These are phyloP conservation scores for Hypoxylon sp. DNA, from an alignment of 2,329 filamentous ascomycete species.

Conservation along the genomic window DNA sequence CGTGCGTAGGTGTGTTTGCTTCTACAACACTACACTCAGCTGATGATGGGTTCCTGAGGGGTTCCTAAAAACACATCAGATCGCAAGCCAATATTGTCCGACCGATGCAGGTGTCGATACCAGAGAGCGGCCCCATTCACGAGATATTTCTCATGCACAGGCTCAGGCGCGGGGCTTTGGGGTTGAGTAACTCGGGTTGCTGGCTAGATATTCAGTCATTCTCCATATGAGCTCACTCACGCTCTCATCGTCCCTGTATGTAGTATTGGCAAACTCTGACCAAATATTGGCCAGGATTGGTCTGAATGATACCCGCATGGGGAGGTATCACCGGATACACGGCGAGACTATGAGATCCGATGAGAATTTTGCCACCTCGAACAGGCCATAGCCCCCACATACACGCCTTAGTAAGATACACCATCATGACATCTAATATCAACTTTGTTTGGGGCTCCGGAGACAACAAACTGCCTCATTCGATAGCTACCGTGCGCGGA, in stretches of 20 bases:
- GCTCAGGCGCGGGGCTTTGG: background rate
- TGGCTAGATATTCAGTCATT: conserved; percentile 11
- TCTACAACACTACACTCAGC: conserved; percentile 8
- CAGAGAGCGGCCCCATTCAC: background rate
- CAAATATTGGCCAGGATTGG: background rate
- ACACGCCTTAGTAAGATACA: conserved; percentile 1
- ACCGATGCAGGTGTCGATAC: conserved; percentile 6
- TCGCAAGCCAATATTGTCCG: background rate
- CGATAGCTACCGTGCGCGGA: background rate
- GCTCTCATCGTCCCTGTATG: conserved; percentile 2
- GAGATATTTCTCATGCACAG: background rate
- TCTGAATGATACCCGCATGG: conserved; percentile 3
- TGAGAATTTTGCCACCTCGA: background rate
- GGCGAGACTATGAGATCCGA: background rate
- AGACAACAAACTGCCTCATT: conserved; percentile 1
- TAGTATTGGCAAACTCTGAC: conserved; percentile 11
- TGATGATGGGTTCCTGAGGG: conserved; percentile 1
- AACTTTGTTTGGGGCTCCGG: background rate
- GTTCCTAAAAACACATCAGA: conserved; percentile 2
- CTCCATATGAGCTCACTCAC: conserved; percentile 1
- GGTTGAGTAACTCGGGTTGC: conserved; percentile 2
- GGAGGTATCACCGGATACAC: conserved; percentile 6
- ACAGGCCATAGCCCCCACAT: conserved; percentile 1
- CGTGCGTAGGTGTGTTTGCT: conserved; percentile 13
- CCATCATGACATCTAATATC: background rate